Evolutionary conservation across 2,329 filamentous ascomycete species (phyloP), one percentile per base, ranked within the genome.

Genomic region (Trichoderma semiorbis): DNA sequence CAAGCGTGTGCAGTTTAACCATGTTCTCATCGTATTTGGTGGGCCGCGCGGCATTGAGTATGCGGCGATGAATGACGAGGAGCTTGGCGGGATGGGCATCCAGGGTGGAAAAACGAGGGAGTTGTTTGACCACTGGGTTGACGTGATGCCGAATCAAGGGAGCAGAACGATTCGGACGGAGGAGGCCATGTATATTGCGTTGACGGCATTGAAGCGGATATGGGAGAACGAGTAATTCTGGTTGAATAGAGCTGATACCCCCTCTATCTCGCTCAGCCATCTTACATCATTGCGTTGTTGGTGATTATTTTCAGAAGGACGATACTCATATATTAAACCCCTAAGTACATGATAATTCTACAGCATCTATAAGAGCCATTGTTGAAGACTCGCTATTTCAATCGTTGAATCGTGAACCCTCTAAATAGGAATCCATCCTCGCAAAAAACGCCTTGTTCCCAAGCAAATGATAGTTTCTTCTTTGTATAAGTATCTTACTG

Each of bases 71-170:
- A 89, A 89, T 73, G 87, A 89, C 74, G 80, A 83, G 26, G 81
- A 86, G 66, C 80, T 92, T 39, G 83, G 83, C 63, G 84, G 83
- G 58, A 90, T 90, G 79, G 91, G 89, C 0, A 88, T 95, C 16
- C 84, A 85, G 7, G 89, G 90, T 39, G 84, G 85, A 28, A 90
- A 89, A 73, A 91, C 90, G 8, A 88, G 85, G 74, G 89, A 93
- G 75, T 79, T 95, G 65, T 97, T 97, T 79, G 94, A 97, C 80
- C 86, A 91, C 75, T 97, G 93, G 93, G 85, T 97, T 21, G 93
- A 97, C 79, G 86, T 96, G 58, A 85, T 94, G 74, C 92, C 93
- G 4, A 89, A 90, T 1, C 94, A 97, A 80, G 93, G 93, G 1
- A 95, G 92, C 79, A 85, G 93, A 76, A 94, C 91, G 1, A 95